These are phyloP conservation scores for Diaporthe eres DNA, from an alignment of 2,329 filamentous ascomycete genomes.

Conservation along the genomic window DNA sequence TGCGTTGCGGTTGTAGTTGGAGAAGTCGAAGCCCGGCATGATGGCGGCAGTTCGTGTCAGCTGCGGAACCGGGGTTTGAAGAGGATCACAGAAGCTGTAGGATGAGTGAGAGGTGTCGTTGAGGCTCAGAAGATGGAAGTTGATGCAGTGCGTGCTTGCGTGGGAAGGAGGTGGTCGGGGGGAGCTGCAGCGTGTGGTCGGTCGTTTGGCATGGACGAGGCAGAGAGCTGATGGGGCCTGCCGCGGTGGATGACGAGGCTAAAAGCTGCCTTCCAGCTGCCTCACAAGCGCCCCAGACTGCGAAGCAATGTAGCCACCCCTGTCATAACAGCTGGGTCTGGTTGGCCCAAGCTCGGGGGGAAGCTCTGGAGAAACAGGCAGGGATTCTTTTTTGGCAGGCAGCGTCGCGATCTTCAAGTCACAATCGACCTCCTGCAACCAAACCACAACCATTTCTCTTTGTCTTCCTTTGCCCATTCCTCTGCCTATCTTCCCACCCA, in stretches of 20 bases:
- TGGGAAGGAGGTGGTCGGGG: slow-evolving; percentile 30
- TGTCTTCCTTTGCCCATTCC: slow-evolving; percentile 18
- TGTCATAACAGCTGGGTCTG: slow-evolving; percentile 21
- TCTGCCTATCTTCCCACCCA: neutral
- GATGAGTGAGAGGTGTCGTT: neutral
- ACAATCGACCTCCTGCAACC: slow-evolving; percentile 13
- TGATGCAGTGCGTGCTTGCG: slow-evolving; percentile 17
- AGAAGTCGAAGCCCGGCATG: slow-evolving; percentile 99
- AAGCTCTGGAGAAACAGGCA: slow-evolving; percentile 41
- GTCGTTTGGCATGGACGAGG: slow-evolving; percentile 40
- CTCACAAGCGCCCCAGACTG: slow-evolving; percentile 34
- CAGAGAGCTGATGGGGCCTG: slow-evolving; percentile 49
- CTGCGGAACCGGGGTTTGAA: slow-evolving; percentile 10
- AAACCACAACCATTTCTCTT: slow-evolving; percentile 26
- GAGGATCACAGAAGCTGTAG: neutral
- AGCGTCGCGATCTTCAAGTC: slow-evolving; percentile 36
- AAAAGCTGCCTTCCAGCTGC: slow-evolving; percentile 60
- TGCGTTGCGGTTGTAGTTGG: slow-evolving; percentile 99
- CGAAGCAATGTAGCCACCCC: slow-evolving; percentile 38
- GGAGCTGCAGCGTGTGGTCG: slow-evolving; percentile 40
- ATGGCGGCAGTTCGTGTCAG: slow-evolving; percentile 51
- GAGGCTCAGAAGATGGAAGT: slow-evolving; percentile 1
- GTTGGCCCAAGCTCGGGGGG: slow-evolving; percentile 39
- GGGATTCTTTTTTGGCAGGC: slow-evolving; percentile 39
- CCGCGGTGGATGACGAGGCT: slow-evolving; percentile 66